phyloP scores from a whole-genome alignment of 306 rosid genomes.

The Luffa acutangula region DNA sequence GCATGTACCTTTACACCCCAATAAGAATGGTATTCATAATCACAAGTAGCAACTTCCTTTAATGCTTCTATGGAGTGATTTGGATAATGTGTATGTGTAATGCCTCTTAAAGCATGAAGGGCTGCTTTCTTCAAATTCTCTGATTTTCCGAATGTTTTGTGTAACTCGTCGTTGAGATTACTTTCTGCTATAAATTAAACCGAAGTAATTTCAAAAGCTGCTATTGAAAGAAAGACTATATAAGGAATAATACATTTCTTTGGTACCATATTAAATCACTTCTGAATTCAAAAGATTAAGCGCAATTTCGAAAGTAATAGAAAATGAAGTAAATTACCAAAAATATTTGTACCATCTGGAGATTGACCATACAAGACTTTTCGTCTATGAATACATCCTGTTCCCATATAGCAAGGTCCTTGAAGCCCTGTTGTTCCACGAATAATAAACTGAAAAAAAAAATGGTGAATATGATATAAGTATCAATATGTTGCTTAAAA shows the following conservation, averaged over 20 bases:
- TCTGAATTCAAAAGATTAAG: no score
- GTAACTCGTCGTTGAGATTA: neutral
- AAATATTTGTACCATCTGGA: neutral
- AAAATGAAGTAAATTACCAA: neutral
- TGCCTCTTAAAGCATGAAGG: neutral
- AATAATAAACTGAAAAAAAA: neutral
- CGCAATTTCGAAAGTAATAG: no score
- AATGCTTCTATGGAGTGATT: neutral
- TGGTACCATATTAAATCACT: no score
- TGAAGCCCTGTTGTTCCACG: neutral
- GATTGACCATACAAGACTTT: neutral
- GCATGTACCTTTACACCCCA: conserved; percentile 13
- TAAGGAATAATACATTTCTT: no score
- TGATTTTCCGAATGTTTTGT: neutral
- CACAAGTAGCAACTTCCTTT: conserved; percentile 4
- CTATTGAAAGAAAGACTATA: no score
- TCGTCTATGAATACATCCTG: neutral
- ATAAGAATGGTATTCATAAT: neutral
- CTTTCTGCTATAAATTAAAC: neutral
- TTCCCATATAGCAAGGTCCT: conserved; percentile 1
- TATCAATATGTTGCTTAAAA: no score
- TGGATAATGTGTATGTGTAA: neutral
- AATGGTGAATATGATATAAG: neutral
- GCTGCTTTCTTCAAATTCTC: neutral
- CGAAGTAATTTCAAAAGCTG: neutral